phyloP scores from a whole-genome alignment of 805 yeast species.

The Blastobotrys terrestris region DNA sequence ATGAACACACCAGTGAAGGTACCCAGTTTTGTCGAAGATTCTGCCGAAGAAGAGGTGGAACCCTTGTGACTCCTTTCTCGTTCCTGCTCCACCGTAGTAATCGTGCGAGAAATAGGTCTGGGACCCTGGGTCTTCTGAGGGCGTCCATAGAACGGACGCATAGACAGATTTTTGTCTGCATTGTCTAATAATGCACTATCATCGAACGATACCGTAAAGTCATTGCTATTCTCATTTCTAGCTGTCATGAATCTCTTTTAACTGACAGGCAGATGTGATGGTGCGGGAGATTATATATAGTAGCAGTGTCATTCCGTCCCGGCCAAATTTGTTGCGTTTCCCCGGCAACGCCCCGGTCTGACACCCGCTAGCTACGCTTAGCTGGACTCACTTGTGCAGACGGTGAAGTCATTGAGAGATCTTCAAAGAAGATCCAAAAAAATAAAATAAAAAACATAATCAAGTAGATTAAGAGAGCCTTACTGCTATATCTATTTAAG shows the following conservation, averaged over 20 bases:
- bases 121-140: not conserved
- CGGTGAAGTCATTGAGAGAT: too few relatives aligned
- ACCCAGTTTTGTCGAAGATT: slow-evolving; percentile 46
- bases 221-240: slow-evolving; percentile 1
- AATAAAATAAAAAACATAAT: too few relatives aligned
- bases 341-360: not conserved
- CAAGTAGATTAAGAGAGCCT: too few relatives aligned
- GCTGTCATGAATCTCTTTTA: not conserved
- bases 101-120: slow-evolving; percentile 2
- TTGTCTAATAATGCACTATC: slow-evolving; percentile 10
- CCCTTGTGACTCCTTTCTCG: slow-evolving; percentile 3
- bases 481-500: too few relatives aligned
- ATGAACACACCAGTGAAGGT: slow-evolving; percentile 88
- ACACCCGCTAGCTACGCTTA: too few relatives aligned
- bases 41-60: slow-evolving; percentile 6
- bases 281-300: not conserved
- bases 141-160: slow-evolving; percentile 14
- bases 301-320: not conserved
- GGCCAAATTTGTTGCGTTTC: not conserved
- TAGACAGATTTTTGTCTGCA: not conserved
- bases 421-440: too few relatives aligned
- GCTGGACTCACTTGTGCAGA: too few relatives aligned
- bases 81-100: slow-evolving; percentile 3
- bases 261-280: not conserved
- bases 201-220: slow-evolving; percentile 11